A percentile compares a stretch with the other conserved stretches of the same genome.
These are phyloP conservation scores for Lepiota brunneoincarnata DNA, from an alignment of 768 basidiomycete genomes.

Conservation along the genomic window DNA sequence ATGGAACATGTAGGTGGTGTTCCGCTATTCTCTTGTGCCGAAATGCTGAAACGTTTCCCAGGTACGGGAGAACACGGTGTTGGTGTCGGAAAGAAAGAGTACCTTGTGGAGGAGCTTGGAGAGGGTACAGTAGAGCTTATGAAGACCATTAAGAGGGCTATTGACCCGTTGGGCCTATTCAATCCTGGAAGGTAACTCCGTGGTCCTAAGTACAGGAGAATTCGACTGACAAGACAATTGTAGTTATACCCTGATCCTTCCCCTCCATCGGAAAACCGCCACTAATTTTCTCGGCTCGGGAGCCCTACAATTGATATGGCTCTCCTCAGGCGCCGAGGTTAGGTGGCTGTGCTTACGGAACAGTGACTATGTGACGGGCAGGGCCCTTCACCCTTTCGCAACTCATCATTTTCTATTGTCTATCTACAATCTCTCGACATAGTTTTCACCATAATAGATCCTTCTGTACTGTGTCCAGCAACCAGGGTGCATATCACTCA, in stretches of 20 bases:
- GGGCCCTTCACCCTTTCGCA: too few species aligned
- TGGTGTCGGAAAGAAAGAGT: slow-evolving; percentile 81
- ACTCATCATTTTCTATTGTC: too few species aligned
- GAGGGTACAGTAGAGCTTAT: slow-evolving; percentile 80
- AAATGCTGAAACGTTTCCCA: slow-evolving; percentile 18
- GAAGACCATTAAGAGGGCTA: slow-evolving; percentile 72
- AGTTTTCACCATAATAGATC: too few species aligned
- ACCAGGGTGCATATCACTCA: too few species aligned
- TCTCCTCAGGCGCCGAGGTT: too few species aligned
- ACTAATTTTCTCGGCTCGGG: too few species aligned
- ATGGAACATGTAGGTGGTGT: slow-evolving; percentile 62
- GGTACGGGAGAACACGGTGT: slow-evolving; percentile 87
- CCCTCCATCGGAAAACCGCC: background rate
- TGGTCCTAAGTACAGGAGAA: background rate
- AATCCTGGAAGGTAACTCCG: slow-evolving; percentile 72
- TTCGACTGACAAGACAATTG: background rate
- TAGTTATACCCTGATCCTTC: slow-evolving; percentile 15
- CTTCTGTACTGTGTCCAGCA: too few species aligned
- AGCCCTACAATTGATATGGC: too few species aligned
- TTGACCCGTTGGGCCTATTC: slow-evolving; percentile 75
- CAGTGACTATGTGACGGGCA: too few species aligned
- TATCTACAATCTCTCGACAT: too few species aligned
- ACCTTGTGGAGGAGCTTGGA: slow-evolving; percentile 80
- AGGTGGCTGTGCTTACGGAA: too few species aligned
- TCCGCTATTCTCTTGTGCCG: background rate